Evolutionary conservation across 148 eudicot genomes (phyloP), one percentile per base, ranked within the genome.

Genomic region (Pouteria glomerata): DNA sequence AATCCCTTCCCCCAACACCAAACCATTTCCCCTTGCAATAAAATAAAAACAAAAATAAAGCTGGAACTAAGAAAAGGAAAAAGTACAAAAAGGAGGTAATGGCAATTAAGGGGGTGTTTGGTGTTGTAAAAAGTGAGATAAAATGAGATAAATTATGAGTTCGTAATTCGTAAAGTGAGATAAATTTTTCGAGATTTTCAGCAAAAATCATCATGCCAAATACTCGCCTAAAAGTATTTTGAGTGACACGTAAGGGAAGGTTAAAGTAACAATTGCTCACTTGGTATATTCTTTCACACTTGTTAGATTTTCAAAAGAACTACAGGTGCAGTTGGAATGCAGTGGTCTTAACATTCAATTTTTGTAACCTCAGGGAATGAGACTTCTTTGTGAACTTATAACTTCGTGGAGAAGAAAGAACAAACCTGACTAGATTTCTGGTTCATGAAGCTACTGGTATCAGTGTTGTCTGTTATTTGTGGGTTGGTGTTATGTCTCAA

Each of bases 361-460:
- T 53, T 14, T n/a, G 6, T n/a, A 39, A 0, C 52, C 58, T 37
- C 45, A 53, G 15, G 61, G 50, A 70, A 26, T 24, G 23, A 16
- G 42, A 53, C 42, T 21, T 34, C 59, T 53, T 39, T 29, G 26
- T 56, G 63, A 47, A 47, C 23, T 24, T 57, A 26, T 27, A 26
- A 75, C 39, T 45, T 13, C 27, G 12, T 15, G n/a, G n/a, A n/a
- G 42, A 56, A 55, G 29, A 61, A 66, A 53, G 24, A 41, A 63
- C 80, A 70, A 62, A 75, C 88, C 86, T 82, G 82, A 73, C 48
- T 72, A 68, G 75, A 68, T 69, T 73, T 76, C 58, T 39, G 78
- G 70, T 75, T 76, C 44, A 68, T 63, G 53, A 83, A 73, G 70
- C 73, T 73, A 69, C 79, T 69, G 68, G 78, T 78, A 58, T 77